Base-by-base conservation (phyloP, 2,329 filamentous ascomycete genomes). In the Diplodia mutila region DNA sequence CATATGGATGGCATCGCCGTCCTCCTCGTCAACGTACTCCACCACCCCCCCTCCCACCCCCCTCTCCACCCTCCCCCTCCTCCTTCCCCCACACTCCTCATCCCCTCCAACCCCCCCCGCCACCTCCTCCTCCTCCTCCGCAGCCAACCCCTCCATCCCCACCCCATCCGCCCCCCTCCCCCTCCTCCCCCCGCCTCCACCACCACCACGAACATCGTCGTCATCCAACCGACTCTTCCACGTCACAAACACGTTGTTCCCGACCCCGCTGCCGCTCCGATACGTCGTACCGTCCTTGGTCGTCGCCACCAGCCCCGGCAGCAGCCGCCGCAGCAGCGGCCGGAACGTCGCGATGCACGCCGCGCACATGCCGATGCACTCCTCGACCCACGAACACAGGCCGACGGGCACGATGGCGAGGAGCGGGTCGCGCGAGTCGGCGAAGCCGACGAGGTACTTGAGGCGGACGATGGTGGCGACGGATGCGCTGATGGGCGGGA, bases 361-460 rank as follows among this genome's bases (percentile, higher is more conserved):
- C 9, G 63, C 63, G 52, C 52, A 66, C 29, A 66, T 66, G 51
- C 63, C 63, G 6, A 49, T 14, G 1, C 51, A 54, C 37, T 66
- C 51, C n/a, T 66, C 63, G 25, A 66, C 27, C 37, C 52, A 55
- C 4, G 51, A 49, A 39, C 52, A 49, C 21, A 55, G 29, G 27
- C 37, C 63, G 27, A 55, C 32, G n/a, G 42, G 51, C 4, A 55
- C 52, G 23, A 66, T 54, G n/a, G 52, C 53, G 0, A 21, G 14
- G 12, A 66, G 63, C 4, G 53, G 51, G 39, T 66, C 63, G n/a
- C 25, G 14, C 4, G 25, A 54, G 52, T 55, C 37, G 27, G 52
- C 51, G 63, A 66, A 66, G 37, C 32, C 63, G n/a, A 48, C 52
- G n/a, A 49, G 25, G 39, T 55, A 66, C 27, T 66, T 32, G 37